Evolutionary conservation across 1,139 yeast genomes (phyloP).

Genomic region (Candida buenavistaensis): DNA sequence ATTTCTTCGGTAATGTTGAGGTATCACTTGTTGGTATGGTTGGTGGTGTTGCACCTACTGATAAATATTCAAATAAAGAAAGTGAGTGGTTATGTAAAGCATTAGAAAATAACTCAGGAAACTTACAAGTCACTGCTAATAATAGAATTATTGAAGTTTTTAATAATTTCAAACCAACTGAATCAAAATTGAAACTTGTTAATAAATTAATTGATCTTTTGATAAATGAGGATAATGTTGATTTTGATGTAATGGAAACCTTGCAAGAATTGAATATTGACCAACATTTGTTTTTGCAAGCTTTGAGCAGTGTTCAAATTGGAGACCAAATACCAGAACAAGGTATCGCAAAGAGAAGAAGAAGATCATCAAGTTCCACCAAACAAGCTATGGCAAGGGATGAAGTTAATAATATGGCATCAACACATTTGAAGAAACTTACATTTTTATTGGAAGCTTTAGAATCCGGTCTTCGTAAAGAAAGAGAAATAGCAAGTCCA

Average conservation of each 20-base stretch:
- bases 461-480: constrained; percentile 46
- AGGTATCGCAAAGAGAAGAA: constrained; percentile 63
- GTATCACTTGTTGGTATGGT: constrained; percentile 54
- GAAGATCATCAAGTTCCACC: constrained; percentile 79
- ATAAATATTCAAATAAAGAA: constrained; percentile 50
- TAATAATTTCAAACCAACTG: constrained; percentile 49
- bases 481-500: constrained; percentile 36
- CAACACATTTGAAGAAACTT: constrained; percentile 72
- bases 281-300: constrained; percentile 45
- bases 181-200: constrained; percentile 57
- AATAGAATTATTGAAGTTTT: constrained; percentile 56
- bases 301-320: constrained; percentile 52
- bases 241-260: constrained; percentile 55
- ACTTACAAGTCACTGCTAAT: constrained; percentile 55
- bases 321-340: constrained; percentile 46
- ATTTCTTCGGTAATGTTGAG: constrained; percentile 54
- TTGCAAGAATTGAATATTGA: constrained; percentile 50
- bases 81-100: constrained; percentile 60
- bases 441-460: constrained; percentile 79
- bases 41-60: constrained; percentile 44
- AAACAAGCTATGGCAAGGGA: constrained; percentile 73
- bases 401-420: constrained; percentile 72
- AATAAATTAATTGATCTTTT: constrained; percentile 60
- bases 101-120: constrained; percentile 40
- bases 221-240: constrained; percentile 36